Conservation (phyloP, 2,329 filamentous ascomycete species). For the Exophiala oligosperma region DNA sequence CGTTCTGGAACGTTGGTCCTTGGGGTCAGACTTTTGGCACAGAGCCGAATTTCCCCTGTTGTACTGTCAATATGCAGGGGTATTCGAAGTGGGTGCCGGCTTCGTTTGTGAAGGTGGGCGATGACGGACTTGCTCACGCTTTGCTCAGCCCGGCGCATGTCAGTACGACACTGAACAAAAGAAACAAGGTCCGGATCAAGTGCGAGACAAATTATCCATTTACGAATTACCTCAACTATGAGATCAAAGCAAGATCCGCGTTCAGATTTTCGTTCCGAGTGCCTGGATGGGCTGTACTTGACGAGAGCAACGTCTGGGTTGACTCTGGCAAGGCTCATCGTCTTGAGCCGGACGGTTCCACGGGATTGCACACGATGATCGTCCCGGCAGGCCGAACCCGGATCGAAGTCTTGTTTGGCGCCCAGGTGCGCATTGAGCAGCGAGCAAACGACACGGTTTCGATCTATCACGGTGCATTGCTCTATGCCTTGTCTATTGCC, state of each 20-base stretch:
- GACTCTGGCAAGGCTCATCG: conserved; percentile 21
- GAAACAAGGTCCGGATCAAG: conserved; percentile 41
- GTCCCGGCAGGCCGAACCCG: conserved; percentile 37
- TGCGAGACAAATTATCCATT: conserved; percentile 56
- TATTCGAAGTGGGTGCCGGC: conserved; percentile 57
- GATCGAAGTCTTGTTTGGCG: conserved; percentile 37
- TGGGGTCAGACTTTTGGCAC: conserved; percentile 52
- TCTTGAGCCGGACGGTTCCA: conserved; percentile 35
- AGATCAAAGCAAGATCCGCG: conserved; percentile 35
- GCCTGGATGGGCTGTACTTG: conserved; percentile 44
- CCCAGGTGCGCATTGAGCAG: conserved; percentile 35
- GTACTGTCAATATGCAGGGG: conserved; percentile 61
- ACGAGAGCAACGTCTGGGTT: conserved; percentile 28
- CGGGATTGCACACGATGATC: conserved; percentile 40
- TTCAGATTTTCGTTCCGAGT: conserved; percentile 50
- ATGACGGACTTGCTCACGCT: conserved; percentile 51
- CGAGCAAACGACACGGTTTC: conserved; percentile 46
- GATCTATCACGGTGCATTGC: conserved; percentile 46
- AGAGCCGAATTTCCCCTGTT: conserved; percentile 55
- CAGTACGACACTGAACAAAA: conserved; percentile 38
- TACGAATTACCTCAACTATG: conserved; percentile 41
- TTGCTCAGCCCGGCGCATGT: conserved; percentile 51
- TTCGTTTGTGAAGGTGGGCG: conserved; percentile 46
- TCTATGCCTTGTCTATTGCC: conserved; percentile 45
- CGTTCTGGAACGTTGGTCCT: conserved; percentile 52